A percentile compares a stretch with the other conserved stretches of the same genome.
These are phyloP conservation scores for Achlya hypogyna DNA, from an alignment of 352 stramenopile genomes.

Conservation along the genomic window DNA sequence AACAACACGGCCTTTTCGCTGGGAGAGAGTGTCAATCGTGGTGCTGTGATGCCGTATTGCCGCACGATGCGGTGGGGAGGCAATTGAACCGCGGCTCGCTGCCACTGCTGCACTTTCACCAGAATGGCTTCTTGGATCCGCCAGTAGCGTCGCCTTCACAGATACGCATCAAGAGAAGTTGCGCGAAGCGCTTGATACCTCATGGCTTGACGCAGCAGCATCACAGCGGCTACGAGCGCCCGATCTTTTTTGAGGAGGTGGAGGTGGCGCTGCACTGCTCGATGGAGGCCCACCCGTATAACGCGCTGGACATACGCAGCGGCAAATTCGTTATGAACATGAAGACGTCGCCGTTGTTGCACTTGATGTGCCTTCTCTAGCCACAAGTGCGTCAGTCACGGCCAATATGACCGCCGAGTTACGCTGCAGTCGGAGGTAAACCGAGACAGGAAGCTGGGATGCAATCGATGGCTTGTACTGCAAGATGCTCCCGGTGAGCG, in stretches of 20 bases:
- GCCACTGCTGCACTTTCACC: neutral
- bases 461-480: conserved; percentile 2
- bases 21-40: neutral
- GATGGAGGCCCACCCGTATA: neutral
- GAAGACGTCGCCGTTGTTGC: neutral
- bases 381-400: neutral
- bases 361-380: neutral
- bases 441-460: neutral
- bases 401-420: neutral
- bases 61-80: neutral
- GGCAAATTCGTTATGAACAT: neutral
- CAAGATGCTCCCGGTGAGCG: neutral
- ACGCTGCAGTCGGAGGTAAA: neutral
- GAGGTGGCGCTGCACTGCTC: neutral
- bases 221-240: neutral
- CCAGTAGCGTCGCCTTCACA: neutral
- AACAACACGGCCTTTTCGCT: neutral
- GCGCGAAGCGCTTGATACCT: neutral
- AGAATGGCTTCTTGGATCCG: neutral
- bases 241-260: neutral
- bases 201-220: neutral
- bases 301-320: neutral
- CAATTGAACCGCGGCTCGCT: neutral
- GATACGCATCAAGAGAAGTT: neutral
- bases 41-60: neutral